These are phyloP conservation scores for Cytospora paraplurivora DNA, from an alignment of 2,329 filamentous ascomycete genomes.

Conservation along the genomic window DNA sequence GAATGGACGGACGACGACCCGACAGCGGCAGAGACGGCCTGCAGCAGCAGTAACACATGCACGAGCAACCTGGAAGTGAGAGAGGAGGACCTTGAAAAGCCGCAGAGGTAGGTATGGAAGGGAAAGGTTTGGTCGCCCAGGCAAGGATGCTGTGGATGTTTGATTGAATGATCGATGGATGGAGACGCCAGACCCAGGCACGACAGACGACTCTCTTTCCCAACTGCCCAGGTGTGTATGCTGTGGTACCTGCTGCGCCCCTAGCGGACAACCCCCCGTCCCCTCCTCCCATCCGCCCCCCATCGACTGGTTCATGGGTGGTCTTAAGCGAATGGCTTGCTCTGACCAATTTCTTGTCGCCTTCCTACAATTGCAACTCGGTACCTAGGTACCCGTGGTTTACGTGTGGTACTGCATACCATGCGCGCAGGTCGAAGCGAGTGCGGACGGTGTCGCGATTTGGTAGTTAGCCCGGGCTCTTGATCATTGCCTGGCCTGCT, in stretches of 20 bases:
- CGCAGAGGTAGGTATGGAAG: too few species aligned
- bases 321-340: conserved; percentile 1
- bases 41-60: too few species aligned
- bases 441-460: conserved; percentile 6
- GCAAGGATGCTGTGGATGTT: too few species aligned
- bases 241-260: background rate
- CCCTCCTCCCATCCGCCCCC: background rate
- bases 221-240: background rate
- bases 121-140: too few species aligned
- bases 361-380: background rate
- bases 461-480: conserved; percentile 2
- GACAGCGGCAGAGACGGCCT: background rate
- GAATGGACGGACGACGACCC: too few species aligned
- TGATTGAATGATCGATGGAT: too few species aligned
- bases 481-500: background rate
- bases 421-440: background rate
- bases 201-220: background rate
- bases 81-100: too few species aligned
- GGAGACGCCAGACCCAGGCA: background rate
- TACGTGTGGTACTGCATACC: background rate
- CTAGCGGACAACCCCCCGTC: background rate
- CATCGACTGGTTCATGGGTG: background rate
- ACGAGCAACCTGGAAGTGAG: too few species aligned
- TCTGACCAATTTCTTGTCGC: background rate
- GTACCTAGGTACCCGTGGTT: background rate